Evolutionary conservation across 78 protist genomes (phyloP).

Genomic region (Planoprotostelium fungivorum): DNA sequence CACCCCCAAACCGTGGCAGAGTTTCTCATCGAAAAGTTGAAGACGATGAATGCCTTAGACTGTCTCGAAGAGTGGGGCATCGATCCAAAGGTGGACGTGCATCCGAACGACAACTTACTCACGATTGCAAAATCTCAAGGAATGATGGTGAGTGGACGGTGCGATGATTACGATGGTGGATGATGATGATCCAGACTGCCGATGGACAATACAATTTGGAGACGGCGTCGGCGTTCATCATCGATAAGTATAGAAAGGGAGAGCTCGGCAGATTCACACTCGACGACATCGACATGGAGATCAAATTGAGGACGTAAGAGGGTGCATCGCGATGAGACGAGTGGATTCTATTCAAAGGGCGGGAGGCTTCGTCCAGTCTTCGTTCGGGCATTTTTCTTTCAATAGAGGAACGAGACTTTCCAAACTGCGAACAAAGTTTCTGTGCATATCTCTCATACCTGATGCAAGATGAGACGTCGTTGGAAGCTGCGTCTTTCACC

Average conservation of each 20-base stretch:
- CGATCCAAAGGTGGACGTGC: no score
- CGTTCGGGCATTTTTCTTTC: neutral
- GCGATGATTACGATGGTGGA: no score
- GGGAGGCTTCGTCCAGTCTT: neutral
- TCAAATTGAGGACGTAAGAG: no score
- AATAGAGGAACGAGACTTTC: neutral
- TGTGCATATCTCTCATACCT: constrained; percentile 1
- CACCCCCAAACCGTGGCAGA: neutral
- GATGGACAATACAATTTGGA: neutral
- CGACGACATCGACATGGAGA: neutral
- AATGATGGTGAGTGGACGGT: no score
- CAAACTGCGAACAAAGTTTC: neutral
- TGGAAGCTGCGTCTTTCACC: neutral
- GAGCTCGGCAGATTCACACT: neutral
- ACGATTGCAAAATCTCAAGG: no score
- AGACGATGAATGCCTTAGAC: neutral
- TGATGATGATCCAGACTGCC: no score
- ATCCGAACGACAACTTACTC: no score
- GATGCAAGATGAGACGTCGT: neutral
- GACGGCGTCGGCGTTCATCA: neutral
- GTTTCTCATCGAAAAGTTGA: neutral
- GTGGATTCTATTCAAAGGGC: no score
- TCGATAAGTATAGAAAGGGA: neutral
- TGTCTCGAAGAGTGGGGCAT: no score
- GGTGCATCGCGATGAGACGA: no score